Evolutionary conservation across 139 green algal species (phyloP), one percentile per base, ranked within the genome.

Genomic region (Chlamydomonas applanata): DNA sequence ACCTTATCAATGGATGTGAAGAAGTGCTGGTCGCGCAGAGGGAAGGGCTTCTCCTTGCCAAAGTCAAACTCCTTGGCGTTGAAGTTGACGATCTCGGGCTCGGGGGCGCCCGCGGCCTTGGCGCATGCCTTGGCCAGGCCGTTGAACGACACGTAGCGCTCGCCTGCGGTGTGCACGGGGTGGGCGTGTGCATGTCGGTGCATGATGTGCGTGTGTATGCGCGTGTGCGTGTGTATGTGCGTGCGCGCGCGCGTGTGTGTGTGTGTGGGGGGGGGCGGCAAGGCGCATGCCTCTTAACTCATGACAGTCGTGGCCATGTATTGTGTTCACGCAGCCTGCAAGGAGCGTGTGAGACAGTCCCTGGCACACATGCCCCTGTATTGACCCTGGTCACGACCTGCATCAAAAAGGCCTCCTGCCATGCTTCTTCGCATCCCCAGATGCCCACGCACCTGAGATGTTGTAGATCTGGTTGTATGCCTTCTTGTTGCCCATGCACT

Each of bases 11-110:
- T 82, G 4, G 90, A 97, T 0, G 95, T 83, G 75, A 98, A 98
- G 83, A 98, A 98, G 86, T 98, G 95, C 88, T 98, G 94, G 79
- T 97, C 92, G 45, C 95, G 87, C 83, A 98, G 86, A 29, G 95
- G 95, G 94, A 98, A 98, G 3, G 94, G 82, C 90, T 98, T 96
- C 34, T 78, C 73, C 69, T 36, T 65, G 57, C 24, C 27, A 34
- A 65, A 17, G 27, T 65, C 57, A 40, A 17, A 65, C 4, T 30
- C 91, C 87, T 98, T 98, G 81, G 95, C 76, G 78, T 97, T 94
- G 86, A 87, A 98, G 86, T 98, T 93, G 3, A 98, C 82, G 4
- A 98, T 54, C 88, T 97, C 89, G 5, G 95, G 95, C 81, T 94
- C 89, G 4, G 90, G 91, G 1, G 76, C 80, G 32, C 94, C 95